These are phyloP conservation scores for Solanum hybrid DNA, from an alignment of 305 asterid genomes.

Conservation along the genomic window DNA sequence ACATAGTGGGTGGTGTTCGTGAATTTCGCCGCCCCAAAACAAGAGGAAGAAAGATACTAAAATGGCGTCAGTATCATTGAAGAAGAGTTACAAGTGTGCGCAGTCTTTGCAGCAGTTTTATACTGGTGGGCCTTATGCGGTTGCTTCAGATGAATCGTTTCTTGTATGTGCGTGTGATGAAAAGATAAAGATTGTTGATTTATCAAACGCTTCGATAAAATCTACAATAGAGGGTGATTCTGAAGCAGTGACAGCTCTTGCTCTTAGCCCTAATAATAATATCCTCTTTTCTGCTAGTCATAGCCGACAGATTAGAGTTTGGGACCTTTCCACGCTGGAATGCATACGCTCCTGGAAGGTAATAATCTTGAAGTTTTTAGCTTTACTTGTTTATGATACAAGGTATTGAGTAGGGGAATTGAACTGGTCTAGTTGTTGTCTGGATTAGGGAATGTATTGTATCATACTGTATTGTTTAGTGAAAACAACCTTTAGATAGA, in stretches of 20 bases:
- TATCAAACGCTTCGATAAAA: slow-evolving; percentile 63
- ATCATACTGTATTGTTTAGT: background rate
- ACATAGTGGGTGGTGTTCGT: background rate
- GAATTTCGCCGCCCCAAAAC: background rate
- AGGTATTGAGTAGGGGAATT: background rate
- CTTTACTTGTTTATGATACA: background rate
- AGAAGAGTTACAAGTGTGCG: slow-evolving; percentile 58
- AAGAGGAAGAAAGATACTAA: background rate
- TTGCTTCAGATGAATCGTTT: slow-evolving; percentile 77
- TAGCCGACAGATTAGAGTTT: slow-evolving; percentile 87
- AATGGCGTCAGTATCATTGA: slow-evolving; percentile 31
- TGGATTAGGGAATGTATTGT: background rate
- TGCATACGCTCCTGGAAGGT: slow-evolving; percentile 99
- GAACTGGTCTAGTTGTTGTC: background rate
- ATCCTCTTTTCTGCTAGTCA: slow-evolving; percentile 79
- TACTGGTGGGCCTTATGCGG: slow-evolving; percentile 78
- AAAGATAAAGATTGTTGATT: slow-evolving; percentile 56
- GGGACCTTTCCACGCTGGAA: slow-evolving; percentile 75
- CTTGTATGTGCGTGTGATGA: slow-evolving; percentile 79
- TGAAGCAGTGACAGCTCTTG: slow-evolving; percentile 69
- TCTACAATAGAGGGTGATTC: slow-evolving; percentile 88
- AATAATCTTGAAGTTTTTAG: background rate
- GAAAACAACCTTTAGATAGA: background rate
- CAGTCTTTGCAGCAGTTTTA: slow-evolving; percentile 83
- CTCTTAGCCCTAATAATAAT: slow-evolving; percentile 53